A percentile compares a stretch with the other conserved stretches of the same genome.
These are phyloP conservation scores for Camellia granthamiana DNA, from an alignment of 148 eudicot species.

Conservation along the genomic window DNA sequence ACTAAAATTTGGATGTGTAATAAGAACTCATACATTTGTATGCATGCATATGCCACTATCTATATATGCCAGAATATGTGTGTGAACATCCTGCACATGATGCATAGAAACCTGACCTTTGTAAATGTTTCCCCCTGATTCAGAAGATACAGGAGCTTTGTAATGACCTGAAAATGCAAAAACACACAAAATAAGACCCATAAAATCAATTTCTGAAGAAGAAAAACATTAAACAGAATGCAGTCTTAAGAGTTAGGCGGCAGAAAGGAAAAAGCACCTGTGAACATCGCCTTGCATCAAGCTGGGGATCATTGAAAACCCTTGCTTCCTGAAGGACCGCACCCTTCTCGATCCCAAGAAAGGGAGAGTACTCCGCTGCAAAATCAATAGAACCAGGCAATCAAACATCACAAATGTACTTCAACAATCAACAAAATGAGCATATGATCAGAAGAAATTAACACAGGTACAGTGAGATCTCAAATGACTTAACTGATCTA, in stretches of 20 bases:
- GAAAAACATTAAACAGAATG: slow-evolving; percentile 5
- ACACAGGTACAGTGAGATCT: neutral
- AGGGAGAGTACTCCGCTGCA: slow-evolving; percentile 83
- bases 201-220: neutral
- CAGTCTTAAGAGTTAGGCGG: neutral
- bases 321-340: slow-evolving; percentile 95
- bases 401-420: neutral
- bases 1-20: neutral
- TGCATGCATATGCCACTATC: neutral
- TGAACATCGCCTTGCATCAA: slow-evolving; percentile 86
- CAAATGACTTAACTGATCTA: neutral
- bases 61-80: neutral
- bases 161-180: slow-evolving; percentile 56
- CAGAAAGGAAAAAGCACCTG: slow-evolving; percentile 44
- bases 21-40: neutral
- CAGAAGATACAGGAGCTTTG: slow-evolving; percentile 78
- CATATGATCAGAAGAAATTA: too few species aligned
- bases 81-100: neutral
- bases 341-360: slow-evolving; percentile 91
- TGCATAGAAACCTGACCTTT: slow-evolving; percentile 44
- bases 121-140: slow-evolving; percentile 89
- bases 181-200: neutral
- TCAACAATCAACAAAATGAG: too few species aligned
- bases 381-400: neutral
- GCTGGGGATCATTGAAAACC: slow-evolving; percentile 94